Evolutionary conservation across 176 grass and related monocot genomes (phyloP), one percentile per base, ranked within the genome.

Genomic region (Hsuehochloa calcarea): DNA sequence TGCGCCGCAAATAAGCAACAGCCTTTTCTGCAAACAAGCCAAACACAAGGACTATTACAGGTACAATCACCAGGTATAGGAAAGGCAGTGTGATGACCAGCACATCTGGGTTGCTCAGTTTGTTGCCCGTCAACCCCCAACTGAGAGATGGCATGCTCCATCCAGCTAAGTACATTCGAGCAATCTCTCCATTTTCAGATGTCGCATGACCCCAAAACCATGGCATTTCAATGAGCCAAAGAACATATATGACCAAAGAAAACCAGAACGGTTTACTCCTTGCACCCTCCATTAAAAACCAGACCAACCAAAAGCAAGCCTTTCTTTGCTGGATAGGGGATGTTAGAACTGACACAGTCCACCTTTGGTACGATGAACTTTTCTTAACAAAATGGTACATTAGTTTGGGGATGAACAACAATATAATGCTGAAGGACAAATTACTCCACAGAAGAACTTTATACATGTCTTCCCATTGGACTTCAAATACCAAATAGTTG

Each of bases 1-100:
- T 50, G 27, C 26, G 59, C 49, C 34, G 22, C 15, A 87, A 86
- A 86, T 50, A 75, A 72, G 51, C 82, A 77, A 69, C 27, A 80
- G 86, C 87, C 40, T 72, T 85, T 85, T 95, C 84, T 25, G 91
- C 90, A 88, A 90, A 95, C 62, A 97, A 79, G 62, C 85, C 80
- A 78, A 95, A 93, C 50, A 73, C 79, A 72, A 93, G 37, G 69
- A 91, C 34, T 15, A 91, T 58, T 71, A 88, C 81, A 66, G 92
- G 95, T 65, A 75, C 62, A 51, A 91, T 70, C 31, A 95, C 92
- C 62, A 92, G 79, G 82, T 97, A 95, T 59, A 97, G 78, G 91
- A 97, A 92, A 68, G 95, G 95, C 40, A 97, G 88, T 65, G 92
- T 93, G 71, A 97, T 91, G 15, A 91, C 85, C 76, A 97, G 82